Evolutionary conservation across 169 alveolate genomes (phyloP), one percentile per base, ranked within the genome.

Genomic region (Eimeria necatrix): DNA sequence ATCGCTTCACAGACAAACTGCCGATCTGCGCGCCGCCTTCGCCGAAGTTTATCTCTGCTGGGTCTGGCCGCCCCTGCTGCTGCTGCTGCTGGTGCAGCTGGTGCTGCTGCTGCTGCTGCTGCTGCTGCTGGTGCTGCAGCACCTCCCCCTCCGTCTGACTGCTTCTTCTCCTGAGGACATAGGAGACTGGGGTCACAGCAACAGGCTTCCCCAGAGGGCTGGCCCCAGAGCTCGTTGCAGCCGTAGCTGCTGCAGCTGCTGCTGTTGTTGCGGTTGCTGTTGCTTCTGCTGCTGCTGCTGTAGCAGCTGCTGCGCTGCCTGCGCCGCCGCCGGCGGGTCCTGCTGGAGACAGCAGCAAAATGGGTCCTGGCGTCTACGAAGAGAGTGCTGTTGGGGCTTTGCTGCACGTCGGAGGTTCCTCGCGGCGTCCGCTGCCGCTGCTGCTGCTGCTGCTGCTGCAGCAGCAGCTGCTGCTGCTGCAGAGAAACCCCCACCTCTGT

Each of bases 381-480:
- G 64, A 76, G 87, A 10, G 16, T 76, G 64, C 87, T 76, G 87
- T 60, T 46, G 41, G 61, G n/a, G 61, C 64, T 76, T 49, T 76
- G 87, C 61, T 76, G 87, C 87, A 76, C 61, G 22, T 76, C 87
- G 4, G 87, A 4, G 8, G 61, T 60, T 5, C 8, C 64, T 14
- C 64, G 8, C 14, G 8, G 64, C 64, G 14, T 8, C 64, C 64
- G 64, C 64, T 56, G 64, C 64, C 14, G 64, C 64, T 56, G 64
- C 20, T 56, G 64, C 64, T 56, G 64, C 64, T 8, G 64, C 83
- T 24, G 51, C 22, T 48, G 56, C 87, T 48, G 83, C 61, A 14
- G 64, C 64, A 41, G 87, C 87, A 41, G 87, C 87, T 76, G 87
- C 64, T 76, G 87, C 87, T 76, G 87, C 64, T 32, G 87, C 87